Base-by-base conservation (phyloP, 306 rosid species). In the Medicago arabica region DNA sequence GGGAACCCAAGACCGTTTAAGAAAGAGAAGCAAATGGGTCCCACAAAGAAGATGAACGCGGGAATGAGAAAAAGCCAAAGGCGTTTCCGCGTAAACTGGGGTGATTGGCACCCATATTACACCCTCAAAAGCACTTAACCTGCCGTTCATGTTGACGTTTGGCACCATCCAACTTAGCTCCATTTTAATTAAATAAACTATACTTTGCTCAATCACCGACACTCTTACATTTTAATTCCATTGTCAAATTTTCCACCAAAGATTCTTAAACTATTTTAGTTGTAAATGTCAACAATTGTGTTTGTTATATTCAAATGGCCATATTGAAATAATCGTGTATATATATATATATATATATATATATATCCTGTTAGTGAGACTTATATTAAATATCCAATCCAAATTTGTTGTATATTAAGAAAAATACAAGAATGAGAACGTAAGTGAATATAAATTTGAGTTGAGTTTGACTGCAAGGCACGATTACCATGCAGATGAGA, bases 91-190 rank as follows among this genome's bases (percentile, higher is more conserved):
- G 78, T 80, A 9, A 8, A 49, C 13, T 61, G 67, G 53, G 72
- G 72, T 68, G 84, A 40, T 38, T 74, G 65, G 59, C 59, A 66
- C 14, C 55, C 43, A 72, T 44, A 21, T 18, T 7, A 9, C 57
- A 21, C 4, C 12, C 14, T 17, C 6, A 50, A 31, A 18, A 34
- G 17, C 69, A 38, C 72, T 61, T 39, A 17, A n/a, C 2, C 18
- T 72, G 41, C 68, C 74, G 60, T 44, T 79, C 21, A 19, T 21
- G 4, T 66, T 77, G 76, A 82, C 80, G 57, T 74, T 59, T 62
- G 71, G 64, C 36, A 43, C 76, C 57, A 57, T 79, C 49, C 46
- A 34, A 46, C 62, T 13, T 14, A 61, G 4, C 0, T 19, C 23
- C 8, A 28, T 28, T 25, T 23, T 15, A 4, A 14, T 28, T 31